These are phyloP conservation scores for Carpinus viminea DNA, from an alignment of 306 rosid genomes.

Conservation along the genomic window DNA sequence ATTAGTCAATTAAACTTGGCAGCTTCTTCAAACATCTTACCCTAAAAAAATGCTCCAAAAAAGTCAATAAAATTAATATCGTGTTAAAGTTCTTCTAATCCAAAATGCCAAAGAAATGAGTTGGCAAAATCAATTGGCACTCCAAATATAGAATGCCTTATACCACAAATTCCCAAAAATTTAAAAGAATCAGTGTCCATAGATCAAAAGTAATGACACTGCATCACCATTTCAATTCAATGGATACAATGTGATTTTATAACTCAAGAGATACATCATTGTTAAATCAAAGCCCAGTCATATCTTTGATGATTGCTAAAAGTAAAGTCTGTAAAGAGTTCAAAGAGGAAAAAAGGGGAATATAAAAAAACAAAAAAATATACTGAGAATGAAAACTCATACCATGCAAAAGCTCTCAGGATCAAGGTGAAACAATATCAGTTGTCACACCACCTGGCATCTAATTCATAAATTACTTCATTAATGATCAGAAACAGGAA, in stretches of 20 bases:
- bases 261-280: not conserved
- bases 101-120: not conserved
- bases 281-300: not conserved
- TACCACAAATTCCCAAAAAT: too few species aligned
- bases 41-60: not conserved
- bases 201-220: not conserved
- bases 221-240: not conserved
- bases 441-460: slow-evolving; percentile 96
- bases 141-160: too few species aligned
- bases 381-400: slow-evolving; percentile 23
- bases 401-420: too few species aligned
- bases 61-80: not conserved
- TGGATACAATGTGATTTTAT: too few species aligned
- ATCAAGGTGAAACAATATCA: too few species aligned
- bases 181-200: not conserved
- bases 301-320: not conserved
- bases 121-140: not conserved
- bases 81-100: not conserved
- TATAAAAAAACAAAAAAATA: not conserved
- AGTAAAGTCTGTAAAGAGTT: not conserved
- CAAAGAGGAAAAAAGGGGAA: not conserved
- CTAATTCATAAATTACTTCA: too few species aligned
- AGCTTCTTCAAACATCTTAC: not conserved
- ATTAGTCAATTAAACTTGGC: too few species aligned
- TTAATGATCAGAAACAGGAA: not conserved